A percentile compares a stretch with the other conserved stretches of the same genome.
phyloP scores from a whole-genome alignment of 805 yeast genomes.

The Tetrapisispora pingtungensis region DNA sequence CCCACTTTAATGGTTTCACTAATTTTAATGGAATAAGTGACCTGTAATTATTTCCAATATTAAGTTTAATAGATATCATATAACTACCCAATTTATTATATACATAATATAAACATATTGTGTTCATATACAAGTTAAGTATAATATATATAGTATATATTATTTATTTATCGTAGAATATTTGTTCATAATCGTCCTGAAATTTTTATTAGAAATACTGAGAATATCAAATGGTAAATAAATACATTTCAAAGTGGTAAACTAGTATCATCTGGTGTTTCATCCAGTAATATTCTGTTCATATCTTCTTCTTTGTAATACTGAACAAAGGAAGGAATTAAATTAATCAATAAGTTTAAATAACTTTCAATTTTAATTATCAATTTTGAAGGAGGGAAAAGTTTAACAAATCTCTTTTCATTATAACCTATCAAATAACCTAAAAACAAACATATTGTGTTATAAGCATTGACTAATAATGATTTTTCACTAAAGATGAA shows the following conservation, averaged over 20 bases:
- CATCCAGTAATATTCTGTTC: constrained; percentile 22
- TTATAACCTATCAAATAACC: constrained; percentile 52
- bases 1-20: no score
- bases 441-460: background rate
- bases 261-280: background rate
- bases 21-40: no score
- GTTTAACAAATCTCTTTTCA: constrained; percentile 41
- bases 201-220: no score
- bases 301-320: constrained; percentile 49
- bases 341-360: constrained; percentile 38
- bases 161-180: no score
- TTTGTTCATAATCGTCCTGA: no score
- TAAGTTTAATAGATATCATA: no score
- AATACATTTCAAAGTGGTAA: background rate
- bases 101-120: no score
- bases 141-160: no score
- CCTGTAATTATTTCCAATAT: no score
- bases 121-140: no score
- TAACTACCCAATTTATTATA: no score
- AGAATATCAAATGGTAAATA: no score
- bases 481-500: background rate
- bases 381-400: constrained; percentile 57
- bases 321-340: constrained; percentile 40
- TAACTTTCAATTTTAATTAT: constrained; percentile 57
- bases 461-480: background rate